These are phyloP conservation scores for Selaginella moellendorffii DNA, from an alignment of 75 land plant genomes.

Conservation along the genomic window DNA sequence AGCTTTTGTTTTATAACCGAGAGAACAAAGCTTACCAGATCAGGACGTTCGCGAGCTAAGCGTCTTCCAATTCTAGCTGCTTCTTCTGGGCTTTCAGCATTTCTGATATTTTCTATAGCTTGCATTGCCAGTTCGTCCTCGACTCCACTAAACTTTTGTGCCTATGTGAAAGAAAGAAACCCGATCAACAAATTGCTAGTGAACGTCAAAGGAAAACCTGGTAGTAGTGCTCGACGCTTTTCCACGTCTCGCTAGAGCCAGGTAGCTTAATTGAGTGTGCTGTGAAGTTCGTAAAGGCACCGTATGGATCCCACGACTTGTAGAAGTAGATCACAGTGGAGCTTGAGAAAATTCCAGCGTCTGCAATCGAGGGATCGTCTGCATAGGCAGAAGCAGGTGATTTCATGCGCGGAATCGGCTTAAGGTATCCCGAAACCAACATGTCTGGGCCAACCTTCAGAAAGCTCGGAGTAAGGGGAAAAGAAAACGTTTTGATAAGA, in stretches of 20 bases:
- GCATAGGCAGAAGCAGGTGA: slow-evolving; percentile 43
- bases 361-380: neutral
- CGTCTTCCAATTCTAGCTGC: slow-evolving; percentile 79
- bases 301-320: slow-evolving; percentile 91
- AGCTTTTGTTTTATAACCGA: neutral
- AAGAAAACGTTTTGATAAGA: neutral
- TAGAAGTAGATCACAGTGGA: slow-evolving; percentile 67
- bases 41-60: slow-evolving; percentile 53
- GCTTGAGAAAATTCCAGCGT: slow-evolving; percentile 14
- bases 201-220: slow-evolving; percentile 37
- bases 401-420: slow-evolving; percentile 71
- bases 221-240: slow-evolving; percentile 89
- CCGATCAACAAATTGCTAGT: neutral
- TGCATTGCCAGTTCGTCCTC: slow-evolving; percentile 40
- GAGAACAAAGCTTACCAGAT: slow-evolving; percentile 31
- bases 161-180: slow-evolving; percentile 26
- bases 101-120: slow-evolving; percentile 35
- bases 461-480: neutral
- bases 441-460: slow-evolving; percentile 88
- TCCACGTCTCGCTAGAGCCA: slow-evolving; percentile 45
- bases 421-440: slow-evolving; percentile 82
- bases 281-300: slow-evolving; percentile 86
- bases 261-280: slow-evolving; percentile 60
- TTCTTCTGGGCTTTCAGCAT: slow-evolving; percentile 84
- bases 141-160: slow-evolving; percentile 70